These are phyloP conservation scores for Globisporangium viniferum DNA, from an alignment of 352 stramenopile species.

Conservation along the genomic window DNA sequence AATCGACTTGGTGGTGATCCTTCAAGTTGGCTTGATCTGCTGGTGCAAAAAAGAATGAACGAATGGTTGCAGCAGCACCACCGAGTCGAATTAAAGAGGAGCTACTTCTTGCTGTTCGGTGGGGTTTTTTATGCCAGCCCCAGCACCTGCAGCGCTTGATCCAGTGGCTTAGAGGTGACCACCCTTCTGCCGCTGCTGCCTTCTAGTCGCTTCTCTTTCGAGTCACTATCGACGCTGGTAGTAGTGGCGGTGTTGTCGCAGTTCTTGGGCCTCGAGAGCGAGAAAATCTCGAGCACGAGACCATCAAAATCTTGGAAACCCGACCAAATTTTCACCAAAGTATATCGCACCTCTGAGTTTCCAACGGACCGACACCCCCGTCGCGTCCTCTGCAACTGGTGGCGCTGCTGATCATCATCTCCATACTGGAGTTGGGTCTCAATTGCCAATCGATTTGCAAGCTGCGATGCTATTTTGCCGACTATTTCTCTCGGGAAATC, in stretches of 20 bases:
- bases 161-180: not conserved
- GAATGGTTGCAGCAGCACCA: too few species aligned
- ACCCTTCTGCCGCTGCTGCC: not conserved
- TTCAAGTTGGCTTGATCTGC: not conserved
- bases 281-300: conserved; percentile 1
- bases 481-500: not conserved
- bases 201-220: not conserved
- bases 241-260: not conserved
- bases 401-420: not conserved
- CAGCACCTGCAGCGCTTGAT: not conserved
- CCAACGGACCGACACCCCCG: not conserved
- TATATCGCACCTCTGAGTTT: not conserved
- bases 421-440: not conserved
- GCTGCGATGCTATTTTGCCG: not conserved
- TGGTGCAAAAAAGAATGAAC: too few species aligned
- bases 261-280: not conserved
- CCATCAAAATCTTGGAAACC: conserved; percentile 4
- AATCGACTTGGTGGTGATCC: not conserved
- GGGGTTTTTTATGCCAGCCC: not conserved
- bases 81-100: too few species aligned
- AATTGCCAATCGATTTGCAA: not conserved
- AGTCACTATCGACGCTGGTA: too few species aligned
- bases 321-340: conserved; percentile 2
- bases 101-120: too few species aligned
- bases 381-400: not conserved